A percentile compares a stretch with the other conserved stretches of the same genome.
Conservation (phyloP, 805 yeast genomes). For the Candida caryicola region DNA sequence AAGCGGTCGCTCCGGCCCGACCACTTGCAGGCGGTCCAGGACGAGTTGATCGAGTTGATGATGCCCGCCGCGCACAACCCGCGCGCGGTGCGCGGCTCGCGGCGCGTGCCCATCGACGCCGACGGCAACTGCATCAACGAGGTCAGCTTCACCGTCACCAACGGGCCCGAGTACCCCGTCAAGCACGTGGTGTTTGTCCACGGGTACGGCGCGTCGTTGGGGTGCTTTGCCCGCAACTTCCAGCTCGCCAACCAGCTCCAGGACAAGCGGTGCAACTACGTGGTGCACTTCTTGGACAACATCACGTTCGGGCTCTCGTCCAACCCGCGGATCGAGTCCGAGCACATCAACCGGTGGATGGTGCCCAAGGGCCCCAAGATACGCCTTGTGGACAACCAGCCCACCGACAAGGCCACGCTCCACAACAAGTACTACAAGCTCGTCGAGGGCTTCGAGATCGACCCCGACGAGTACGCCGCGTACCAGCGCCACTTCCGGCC, state of each 20-base stretch:
- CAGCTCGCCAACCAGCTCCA: conserved; percentile 34
- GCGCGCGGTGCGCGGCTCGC: conserved; percentile 17
- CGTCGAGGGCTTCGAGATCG: conserved; percentile 32
- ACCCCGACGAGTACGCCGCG: conserved; percentile 22
- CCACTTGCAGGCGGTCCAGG: conserved; percentile 31
- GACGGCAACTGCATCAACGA: conserved; percentile 33
- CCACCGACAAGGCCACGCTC: conserved; percentile 23
- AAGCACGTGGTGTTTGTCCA: conserved; percentile 52
- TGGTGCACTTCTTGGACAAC: conserved; percentile 50
- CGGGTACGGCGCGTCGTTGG: conserved; percentile 56
- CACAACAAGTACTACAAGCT: conserved; percentile 41
- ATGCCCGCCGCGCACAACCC: conserved; percentile 25
- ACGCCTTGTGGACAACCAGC: conserved; percentile 23
- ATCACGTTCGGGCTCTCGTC: conserved; percentile 52
- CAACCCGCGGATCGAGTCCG: conserved; percentile 34
- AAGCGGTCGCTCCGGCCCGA: conserved; percentile 18
- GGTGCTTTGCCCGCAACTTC: conserved; percentile 56
- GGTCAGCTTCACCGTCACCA: conserved; percentile 28
- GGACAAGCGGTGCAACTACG: conserved; percentile 34
- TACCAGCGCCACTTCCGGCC: conserved; percentile 37
- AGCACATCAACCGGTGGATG: conserved; percentile 18
- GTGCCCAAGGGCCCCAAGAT: conserved; percentile 21
- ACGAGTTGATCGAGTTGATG: conserved; percentile 34
- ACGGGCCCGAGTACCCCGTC: conserved; percentile 18
- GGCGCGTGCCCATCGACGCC: conserved; percentile 21